These are phyloP conservation scores for Debaryomyces maramus DNA, from an alignment of 805 yeast species.

Conservation along the genomic window DNA sequence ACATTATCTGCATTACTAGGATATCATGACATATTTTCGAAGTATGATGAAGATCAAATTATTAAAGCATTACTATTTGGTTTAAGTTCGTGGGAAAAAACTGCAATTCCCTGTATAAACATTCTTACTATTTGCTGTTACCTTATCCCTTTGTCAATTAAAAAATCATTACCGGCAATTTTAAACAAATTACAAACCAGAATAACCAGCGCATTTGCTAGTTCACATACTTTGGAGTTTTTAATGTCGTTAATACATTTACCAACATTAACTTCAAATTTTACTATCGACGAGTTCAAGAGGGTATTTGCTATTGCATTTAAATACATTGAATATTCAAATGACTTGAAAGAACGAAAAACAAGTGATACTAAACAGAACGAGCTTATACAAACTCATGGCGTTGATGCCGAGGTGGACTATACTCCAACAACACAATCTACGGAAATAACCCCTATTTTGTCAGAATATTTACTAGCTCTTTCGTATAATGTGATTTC, in stretches of 20 bases:
- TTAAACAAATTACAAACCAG: constrained; percentile 73
- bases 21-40: constrained; percentile 53
- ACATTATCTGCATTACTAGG: constrained; percentile 63
- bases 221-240: constrained; percentile 76
- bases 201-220: constrained; percentile 66
- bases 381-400: constrained; percentile 29
- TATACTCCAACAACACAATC: constrained; percentile 53
- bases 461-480: constrained; percentile 60
- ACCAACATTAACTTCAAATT: constrained; percentile 66
- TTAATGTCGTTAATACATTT: constrained; percentile 63
- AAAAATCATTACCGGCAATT: constrained; percentile 65
- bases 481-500: constrained; percentile 69
- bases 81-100: constrained; percentile 71
- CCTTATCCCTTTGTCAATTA: constrained; percentile 73
- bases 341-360: constrained; percentile 43
- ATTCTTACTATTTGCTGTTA: constrained; percentile 76
- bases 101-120: constrained; percentile 77
- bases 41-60: constrained; percentile 62
- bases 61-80: constrained; percentile 61
- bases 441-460: constrained; percentile 45
- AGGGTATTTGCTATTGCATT: constrained; percentile 83
- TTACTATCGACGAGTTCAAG: constrained; percentile 74
- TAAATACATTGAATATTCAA: constrained; percentile 71
- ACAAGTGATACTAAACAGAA: constrained; percentile 11
- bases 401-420: constrained; percentile 53